phyloP scores from a whole-genome alignment of 495 filamentous ascomycete species.

The Annulohypoxylon bovei region DNA sequence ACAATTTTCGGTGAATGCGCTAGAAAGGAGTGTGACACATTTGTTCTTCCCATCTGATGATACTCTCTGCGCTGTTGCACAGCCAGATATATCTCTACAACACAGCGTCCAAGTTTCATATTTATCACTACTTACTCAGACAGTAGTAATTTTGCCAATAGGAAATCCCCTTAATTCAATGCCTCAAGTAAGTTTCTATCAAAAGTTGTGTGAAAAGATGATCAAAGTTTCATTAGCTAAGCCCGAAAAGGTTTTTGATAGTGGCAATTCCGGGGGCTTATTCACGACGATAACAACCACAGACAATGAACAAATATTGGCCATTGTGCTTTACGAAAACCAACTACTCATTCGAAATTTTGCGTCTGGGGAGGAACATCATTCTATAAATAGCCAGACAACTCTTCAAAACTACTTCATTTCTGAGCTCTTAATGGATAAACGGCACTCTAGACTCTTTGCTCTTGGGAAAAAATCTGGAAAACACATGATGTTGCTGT shows the following conservation, averaged over 20 bases:
- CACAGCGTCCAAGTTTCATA: conserved; percentile 24
- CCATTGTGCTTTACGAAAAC: conserved; percentile 45
- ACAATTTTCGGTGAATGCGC: conserved; percentile 26
- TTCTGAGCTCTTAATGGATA: conserved; percentile 43
- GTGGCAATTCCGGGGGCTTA: conserved; percentile 39
- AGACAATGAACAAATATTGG: conserved; percentile 35
- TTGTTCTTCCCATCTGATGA: conserved; percentile 40
- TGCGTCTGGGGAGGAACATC: background rate
- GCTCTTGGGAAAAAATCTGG: conserved; percentile 42
- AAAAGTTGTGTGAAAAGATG: background rate
- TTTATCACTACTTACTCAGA: background rate
- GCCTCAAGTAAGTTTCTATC: conserved; percentile 28
- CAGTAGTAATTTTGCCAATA: background rate
- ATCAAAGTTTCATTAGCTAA: background rate
- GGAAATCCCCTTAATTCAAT: background rate
- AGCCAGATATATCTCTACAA: conserved; percentile 39
- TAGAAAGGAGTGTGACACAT: conserved; percentile 40
- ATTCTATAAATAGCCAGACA: conserved; percentile 16
- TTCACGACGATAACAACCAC: conserved; percentile 47
- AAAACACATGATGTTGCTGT: conserved; percentile 37
- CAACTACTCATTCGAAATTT: conserved; percentile 44
- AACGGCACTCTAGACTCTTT: conserved; percentile 37
- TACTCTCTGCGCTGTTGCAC: conserved; percentile 42
- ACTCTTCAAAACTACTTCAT: conserved; percentile 46
- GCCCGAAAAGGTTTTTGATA: conserved; percentile 38